Percentiles rank a stretch among this genome's conserved stretches.
Evolutionary conservation across 306 rosid genomes (phyloP).

Genomic region (Alnus glutinosa): DNA sequence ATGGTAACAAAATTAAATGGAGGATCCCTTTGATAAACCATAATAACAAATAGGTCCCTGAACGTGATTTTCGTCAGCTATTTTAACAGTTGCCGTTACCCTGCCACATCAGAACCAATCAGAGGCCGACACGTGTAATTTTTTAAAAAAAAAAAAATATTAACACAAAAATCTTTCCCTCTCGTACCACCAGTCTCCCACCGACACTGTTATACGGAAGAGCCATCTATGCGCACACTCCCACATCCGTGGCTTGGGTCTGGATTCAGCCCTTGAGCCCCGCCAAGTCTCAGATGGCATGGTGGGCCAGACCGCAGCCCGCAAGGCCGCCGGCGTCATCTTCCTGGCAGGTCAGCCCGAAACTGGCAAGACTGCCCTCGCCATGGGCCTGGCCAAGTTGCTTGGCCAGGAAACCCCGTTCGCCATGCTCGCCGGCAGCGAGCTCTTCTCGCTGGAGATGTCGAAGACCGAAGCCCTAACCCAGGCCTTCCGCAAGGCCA

Average conservation of each 20-base stretch:
- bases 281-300: constrained; percentile 91
- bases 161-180: neutral
- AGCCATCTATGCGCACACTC: constrained; percentile 85
- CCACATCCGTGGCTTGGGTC: constrained; percentile 95
- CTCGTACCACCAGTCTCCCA: neutral
- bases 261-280: constrained; percentile 81
- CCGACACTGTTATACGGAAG: neutral
- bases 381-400: constrained; percentile 99
- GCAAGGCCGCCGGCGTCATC: constrained; percentile 91
- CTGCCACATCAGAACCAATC: too few relatives aligned
- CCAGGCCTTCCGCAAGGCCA: constrained; percentile 88
- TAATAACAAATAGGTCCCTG: too few relatives aligned
- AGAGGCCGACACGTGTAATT: too few relatives aligned
- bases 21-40: too few relatives aligned
- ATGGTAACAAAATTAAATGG: too few relatives aligned
- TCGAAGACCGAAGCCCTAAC: constrained; percentile 87
- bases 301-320: constrained; percentile 92
- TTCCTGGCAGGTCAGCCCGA: constrained; percentile 97
- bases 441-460: constrained; percentile 56
- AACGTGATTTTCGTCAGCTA: too few relatives aligned
- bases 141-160: too few relatives aligned
- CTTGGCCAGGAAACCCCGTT: constrained; percentile 71
- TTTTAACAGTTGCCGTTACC: too few relatives aligned
- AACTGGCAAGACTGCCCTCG: constrained; percentile 96
- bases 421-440: constrained; percentile 55